These are phyloP conservation scores for Selaginella tamariscina DNA, from an alignment of 75 land plant genomes.

Conservation along the genomic window DNA sequence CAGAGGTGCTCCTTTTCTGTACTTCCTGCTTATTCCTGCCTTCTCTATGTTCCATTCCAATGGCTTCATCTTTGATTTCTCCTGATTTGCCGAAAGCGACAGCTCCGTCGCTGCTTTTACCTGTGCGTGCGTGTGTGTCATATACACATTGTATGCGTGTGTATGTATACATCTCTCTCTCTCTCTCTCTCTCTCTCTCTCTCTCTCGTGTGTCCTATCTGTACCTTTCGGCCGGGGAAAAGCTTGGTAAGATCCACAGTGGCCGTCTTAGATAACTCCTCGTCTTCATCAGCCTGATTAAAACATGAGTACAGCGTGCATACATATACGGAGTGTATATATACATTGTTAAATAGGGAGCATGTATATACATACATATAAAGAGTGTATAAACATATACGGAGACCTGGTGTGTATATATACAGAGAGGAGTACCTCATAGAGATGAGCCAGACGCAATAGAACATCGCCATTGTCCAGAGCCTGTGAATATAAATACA, in stretches of 20 bases:
- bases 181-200: too few species aligned
- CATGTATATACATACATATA: too few species aligned
- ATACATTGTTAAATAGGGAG: too few species aligned
- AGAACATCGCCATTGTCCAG: constrained; percentile 47
- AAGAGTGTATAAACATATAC: too few species aligned
- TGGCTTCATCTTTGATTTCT: constrained; percentile 57
- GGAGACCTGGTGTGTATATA: too few species aligned
- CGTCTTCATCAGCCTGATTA: constrained; percentile 66
- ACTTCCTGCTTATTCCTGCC: background rate
- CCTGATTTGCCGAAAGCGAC: constrained; percentile 77
- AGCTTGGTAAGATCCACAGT: constrained; percentile 56
- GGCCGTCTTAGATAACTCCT: constrained; percentile 34
- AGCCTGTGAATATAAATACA: constrained; percentile 25
- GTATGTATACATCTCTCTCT: too few species aligned
- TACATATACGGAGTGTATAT: too few species aligned
- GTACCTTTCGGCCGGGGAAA: constrained; percentile 44
- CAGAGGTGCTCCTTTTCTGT: background rate
- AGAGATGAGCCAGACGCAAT: constrained; percentile 57
- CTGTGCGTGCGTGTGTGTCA: too few species aligned
- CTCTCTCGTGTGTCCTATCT: too few species aligned
- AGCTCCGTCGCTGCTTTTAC: constrained; percentile 40
- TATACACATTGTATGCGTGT: background rate
- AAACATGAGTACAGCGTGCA: too few species aligned
- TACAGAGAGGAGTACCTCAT: constrained; percentile 33
- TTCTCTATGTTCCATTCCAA: constrained; percentile 53